A percentile compares a stretch with the other conserved stretches of the same genome.
Conservation (phyloP, 345 rosid genomes). For the Corchorus olitorius region DNA sequence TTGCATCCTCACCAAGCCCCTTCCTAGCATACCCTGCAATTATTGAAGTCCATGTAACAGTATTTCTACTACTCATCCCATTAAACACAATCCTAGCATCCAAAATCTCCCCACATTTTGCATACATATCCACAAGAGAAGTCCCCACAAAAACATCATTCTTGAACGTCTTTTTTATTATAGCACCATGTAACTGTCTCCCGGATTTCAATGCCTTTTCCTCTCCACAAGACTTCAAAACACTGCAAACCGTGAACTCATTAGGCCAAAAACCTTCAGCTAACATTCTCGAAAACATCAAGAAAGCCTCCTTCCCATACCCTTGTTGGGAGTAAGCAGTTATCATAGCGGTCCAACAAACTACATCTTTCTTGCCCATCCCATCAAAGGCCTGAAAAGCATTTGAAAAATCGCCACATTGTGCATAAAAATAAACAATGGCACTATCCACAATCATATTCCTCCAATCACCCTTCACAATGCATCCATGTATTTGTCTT, state of each 20-base stretch:
- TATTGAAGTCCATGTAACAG: conserved; percentile 85
- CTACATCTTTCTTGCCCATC: conserved; percentile 71
- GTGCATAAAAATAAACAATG: conserved; percentile 62
- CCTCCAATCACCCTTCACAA: conserved; percentile 57
- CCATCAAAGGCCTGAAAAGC: conserved; percentile 54
- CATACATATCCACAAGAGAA: conserved; percentile 87
- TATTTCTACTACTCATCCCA: conserved; percentile 69
- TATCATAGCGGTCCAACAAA: conserved; percentile 83
- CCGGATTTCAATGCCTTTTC: conserved; percentile 58
- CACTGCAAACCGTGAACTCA: conserved; percentile 69
- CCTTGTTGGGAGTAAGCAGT: conserved; percentile 79
- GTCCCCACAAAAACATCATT: conserved; percentile 68
- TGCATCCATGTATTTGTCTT: conserved; percentile 65
- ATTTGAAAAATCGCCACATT: conserved; percentile 54
- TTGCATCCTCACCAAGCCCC: conserved; percentile 79
- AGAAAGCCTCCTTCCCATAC: conserved; percentile 54
- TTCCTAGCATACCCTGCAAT: conserved; percentile 83
- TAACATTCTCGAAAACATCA: conserved; percentile 63
- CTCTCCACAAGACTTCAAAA: conserved; percentile 76
- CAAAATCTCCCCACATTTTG: conserved; percentile 73
- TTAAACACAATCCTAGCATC: conserved; percentile 68
- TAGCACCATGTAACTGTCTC: conserved; percentile 67
- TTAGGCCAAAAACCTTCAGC: conserved; percentile 64
- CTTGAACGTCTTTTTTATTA: conserved; percentile 58
- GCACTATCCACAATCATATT: conserved; percentile 76